Base-by-base conservation (phyloP, 1,284 basidiomycete species). In the Pisolithus thermaeus region DNA sequence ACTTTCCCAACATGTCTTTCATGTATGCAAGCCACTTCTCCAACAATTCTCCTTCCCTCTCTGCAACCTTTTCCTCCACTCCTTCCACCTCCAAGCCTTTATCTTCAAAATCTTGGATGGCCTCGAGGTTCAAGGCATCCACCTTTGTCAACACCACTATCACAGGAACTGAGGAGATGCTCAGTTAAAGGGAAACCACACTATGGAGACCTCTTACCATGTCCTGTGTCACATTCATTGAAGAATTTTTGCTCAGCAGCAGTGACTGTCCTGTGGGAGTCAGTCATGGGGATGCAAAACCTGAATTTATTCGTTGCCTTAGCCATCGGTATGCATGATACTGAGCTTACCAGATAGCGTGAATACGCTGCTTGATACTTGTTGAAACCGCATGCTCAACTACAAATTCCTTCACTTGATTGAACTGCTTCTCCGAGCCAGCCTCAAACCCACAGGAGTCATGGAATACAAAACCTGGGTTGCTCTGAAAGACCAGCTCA, bases 401-500 rank as follows among this genome's bases (percentile, higher is more conserved):
- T 12, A 67, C 57, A 46, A 67, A 67, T 11, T 52, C 41, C 20
- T 58, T 50, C 8, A 64, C 54, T n/a, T 27, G 51, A 1, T 49
- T 39, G 3, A 67, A 41, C 36, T 67, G 61, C 22, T 52, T 47
- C 11, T 43, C 54, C 1, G 50, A 45, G 14, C 63, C 63, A 11
- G 61, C 50, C 46, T 67, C 63, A 23, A 67, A 61, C 6, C 66
- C 66, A 11, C 59, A 35, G 1, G 66, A 68, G 47, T 67, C 63
- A 41, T 68, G 66, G 50, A 68, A 66, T 2, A 67, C 49, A 47
- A 65, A 60, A 20, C 32, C 41, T 11, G 18, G 14, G 28, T 53
- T 59, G 43, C 49, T 59, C 5, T 32, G 1, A 28, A 68, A 71
- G 0, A 61, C 47, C 41, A 71, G 57, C 23, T 63, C 61, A 23